phyloP scores from a whole-genome alignment of 805 yeast species.

The Blastobotrys muscicola region DNA sequence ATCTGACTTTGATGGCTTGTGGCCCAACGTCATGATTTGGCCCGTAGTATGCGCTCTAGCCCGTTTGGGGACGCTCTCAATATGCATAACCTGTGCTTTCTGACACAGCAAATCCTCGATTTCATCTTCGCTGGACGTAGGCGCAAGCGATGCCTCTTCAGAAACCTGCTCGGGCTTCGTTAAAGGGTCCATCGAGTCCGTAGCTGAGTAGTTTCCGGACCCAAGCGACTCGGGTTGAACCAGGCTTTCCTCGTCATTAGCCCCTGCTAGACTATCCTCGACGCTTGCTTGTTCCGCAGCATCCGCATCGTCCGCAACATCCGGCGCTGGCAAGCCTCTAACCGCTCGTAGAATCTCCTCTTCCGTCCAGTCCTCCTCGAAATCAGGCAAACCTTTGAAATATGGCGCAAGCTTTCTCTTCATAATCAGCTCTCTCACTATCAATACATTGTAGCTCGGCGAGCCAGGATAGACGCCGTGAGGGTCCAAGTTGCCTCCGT shows the following conservation, averaged over 20 bases:
- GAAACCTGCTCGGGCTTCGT: too few species aligned
- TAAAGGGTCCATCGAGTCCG: too few species aligned
- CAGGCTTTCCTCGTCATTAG: background rate
- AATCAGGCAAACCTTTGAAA: conserved; percentile 80
- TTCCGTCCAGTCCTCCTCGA: conserved; percentile 61
- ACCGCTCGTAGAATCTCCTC: conserved; percentile 46
- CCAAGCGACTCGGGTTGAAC: too few species aligned
- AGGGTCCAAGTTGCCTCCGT: conserved; percentile 91
- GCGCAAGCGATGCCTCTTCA: too few species aligned
- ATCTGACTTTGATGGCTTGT: too few species aligned
- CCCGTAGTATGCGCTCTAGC: too few species aligned
- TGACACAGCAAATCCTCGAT: background rate
- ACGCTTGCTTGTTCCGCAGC: conserved; percentile 1
- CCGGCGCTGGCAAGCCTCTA: conserved; percentile 20
- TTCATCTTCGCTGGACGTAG: too few species aligned
- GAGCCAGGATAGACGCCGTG: conserved; percentile 74
- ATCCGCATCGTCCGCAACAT: conserved; percentile 4
- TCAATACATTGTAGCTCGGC: conserved; percentile 62
- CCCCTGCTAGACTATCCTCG: background rate
- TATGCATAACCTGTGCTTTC: conserved; percentile 3
- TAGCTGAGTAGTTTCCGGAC: too few species aligned
- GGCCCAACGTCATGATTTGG: too few species aligned
- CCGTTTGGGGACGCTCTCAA: background rate
- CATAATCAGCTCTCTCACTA: conserved; percentile 63
- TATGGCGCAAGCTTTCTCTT: conserved; percentile 79